Evolutionary conservation across 129 eudicot genomes (phyloP).

Genomic region (Sambucus nigra): DNA sequence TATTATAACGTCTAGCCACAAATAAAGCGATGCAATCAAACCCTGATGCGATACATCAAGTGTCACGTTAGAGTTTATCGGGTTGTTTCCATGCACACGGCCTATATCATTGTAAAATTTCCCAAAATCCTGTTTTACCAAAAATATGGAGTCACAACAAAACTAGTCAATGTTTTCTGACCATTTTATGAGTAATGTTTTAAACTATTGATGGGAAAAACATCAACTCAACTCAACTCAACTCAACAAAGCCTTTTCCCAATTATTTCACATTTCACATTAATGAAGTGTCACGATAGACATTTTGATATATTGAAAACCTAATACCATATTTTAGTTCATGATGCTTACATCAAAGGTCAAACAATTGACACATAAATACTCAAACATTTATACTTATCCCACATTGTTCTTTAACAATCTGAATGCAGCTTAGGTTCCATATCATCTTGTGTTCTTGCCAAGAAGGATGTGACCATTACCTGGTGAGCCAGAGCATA

Average conservation of each 20-base stretch:
- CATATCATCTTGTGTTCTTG: neutral
- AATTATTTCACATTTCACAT: too few relatives aligned
- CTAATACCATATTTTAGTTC: neutral
- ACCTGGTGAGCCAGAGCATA: constrained; percentile 99
- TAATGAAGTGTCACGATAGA: too few relatives aligned
- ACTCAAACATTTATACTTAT: neutral
- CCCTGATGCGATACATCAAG: too few relatives aligned
- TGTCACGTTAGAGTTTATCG: neutral
- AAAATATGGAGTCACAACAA: neutral
- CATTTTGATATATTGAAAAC: neutral
- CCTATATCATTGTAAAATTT: neutral
- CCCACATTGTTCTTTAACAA: constrained; percentile 1
- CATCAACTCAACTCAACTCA: too few relatives aligned
- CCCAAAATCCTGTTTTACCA: neutral
- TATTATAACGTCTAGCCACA: neutral
- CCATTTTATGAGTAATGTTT: too few relatives aligned
- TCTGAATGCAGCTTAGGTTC: neutral
- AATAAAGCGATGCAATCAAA: neutral
- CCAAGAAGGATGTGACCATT: neutral
- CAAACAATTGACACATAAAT: neutral
- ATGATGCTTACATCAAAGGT: neutral
- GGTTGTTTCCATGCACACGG: neutral
- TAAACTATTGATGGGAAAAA: neutral
- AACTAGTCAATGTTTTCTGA: neutral
- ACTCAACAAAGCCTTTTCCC: too few relatives aligned